A percentile compares a stretch with the other conserved stretches of the same genome.
Evolutionary conservation across 306 rosid species (phyloP).

Genomic region (Inga oerstediana): DNA sequence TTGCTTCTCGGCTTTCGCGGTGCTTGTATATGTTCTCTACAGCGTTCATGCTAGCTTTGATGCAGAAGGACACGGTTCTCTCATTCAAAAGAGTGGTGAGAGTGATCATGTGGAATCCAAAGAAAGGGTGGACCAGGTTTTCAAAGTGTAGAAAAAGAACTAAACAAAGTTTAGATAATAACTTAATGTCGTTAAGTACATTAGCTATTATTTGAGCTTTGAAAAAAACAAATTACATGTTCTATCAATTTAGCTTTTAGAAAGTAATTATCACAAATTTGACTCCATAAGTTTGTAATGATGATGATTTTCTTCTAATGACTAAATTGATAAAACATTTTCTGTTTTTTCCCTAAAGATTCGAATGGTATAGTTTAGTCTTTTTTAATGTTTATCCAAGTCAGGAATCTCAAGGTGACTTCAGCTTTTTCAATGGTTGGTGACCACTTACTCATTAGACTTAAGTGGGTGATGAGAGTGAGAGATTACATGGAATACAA

Average conservation of each 20-base stretch:
- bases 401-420: constrained; percentile 3
- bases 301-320: not conserved
- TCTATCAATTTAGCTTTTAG: not conserved
- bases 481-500: constrained; percentile 23
- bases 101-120: constrained; percentile 40
- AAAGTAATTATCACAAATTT: not conserved
- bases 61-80: constrained; percentile 62
- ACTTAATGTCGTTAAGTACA: not conserved
- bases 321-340: not conserved
- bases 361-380: not conserved
- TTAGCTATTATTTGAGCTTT: not conserved
- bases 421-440: not conserved
- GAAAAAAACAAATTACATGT: not conserved
- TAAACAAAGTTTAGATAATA: constrained; percentile 45
- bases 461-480: constrained; percentile 21
- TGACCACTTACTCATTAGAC: constrained; percentile 23
- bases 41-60: constrained; percentile 92
- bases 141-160: constrained; percentile 48
- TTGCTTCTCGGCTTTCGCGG: constrained; percentile 58
- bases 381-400: not conserved
- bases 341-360: not conserved
- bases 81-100: constrained; percentile 58
- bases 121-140: constrained; percentile 43
- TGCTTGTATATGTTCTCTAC: constrained; percentile 77
- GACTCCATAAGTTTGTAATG: not conserved